Evolutionary conservation across 140 eudicot species (phyloP), one percentile per base, ranked within the genome.

Genomic region (Cichorium intybus): DNA sequence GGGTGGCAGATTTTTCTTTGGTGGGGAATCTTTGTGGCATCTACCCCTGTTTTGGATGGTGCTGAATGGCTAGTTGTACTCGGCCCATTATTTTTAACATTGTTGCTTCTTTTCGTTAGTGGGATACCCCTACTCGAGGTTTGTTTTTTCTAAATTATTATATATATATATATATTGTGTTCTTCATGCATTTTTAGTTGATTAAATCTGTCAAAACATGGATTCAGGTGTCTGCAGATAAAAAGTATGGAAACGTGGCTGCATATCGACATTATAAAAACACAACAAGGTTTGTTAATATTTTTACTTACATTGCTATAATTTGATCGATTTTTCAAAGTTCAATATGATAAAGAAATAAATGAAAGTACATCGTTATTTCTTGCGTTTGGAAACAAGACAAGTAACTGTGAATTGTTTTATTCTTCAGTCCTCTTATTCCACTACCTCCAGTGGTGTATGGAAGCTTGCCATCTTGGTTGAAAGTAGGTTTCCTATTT

Each of bases 111-210:
- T 55, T 93, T 93, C 34, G 66, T 93, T 65, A 93, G 99, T 35
- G 99, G 99, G 64, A 69, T 93, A 80, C 99, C 99, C 3, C 77
- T 93, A 16, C 97, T 93, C 16, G 99, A 93, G 99, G 99, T 93
- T 72, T 14, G 69, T n/a, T 63, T 57, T 74, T 17, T 53, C 24
- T 53, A 48, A 51, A 24, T 57, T 34, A 5, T 22, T 74, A 18
- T 70, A 27, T 20, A 35, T 31, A 7, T 51, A 14, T 33, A 3
- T 20, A 10, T 16, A 35, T 49, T 24, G 4, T 54, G 12, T 45
- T 50, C 51, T 26, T 5, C 35, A 6, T 28, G 11, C 54, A 23
- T 24, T 23, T 39, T 14, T 15, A 41, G 60, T 41, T 46, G 41
- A 26, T 39, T 26, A 21, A 50, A 45, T 52, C 22, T 53, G 35